These are phyloP conservation scores for Pulveroboletus ravenelii DNA, from an alignment of 768 basidiomycete genomes.

Conservation along the genomic window DNA sequence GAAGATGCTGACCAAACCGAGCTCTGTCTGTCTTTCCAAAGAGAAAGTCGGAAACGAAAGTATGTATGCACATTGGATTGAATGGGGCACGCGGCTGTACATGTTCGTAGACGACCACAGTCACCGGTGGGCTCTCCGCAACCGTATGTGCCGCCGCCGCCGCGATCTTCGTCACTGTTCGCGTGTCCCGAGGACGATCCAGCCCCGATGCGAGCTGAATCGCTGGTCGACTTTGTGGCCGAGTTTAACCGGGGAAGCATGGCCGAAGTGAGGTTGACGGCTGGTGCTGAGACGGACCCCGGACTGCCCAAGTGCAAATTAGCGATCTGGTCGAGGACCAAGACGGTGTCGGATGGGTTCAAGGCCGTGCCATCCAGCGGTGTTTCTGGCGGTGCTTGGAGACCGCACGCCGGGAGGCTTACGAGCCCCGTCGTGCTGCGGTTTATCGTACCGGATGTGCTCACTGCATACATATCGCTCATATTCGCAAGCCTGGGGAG, in stretches of 20 bases:
- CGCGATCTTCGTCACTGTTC: conserved; percentile 37
- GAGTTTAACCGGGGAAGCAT: conserved; percentile 44
- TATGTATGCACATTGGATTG: conserved; percentile 26
- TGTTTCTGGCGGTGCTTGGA: conserved; percentile 1
- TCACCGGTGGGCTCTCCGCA: conserved; percentile 57
- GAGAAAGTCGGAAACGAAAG: conserved; percentile 56
- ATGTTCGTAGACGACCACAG: conserved; percentile 39
- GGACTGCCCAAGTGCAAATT: conserved; percentile 34
- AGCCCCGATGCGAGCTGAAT: conserved; percentile 39
- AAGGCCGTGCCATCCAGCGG: neutral
- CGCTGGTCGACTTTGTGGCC: conserved; percentile 50
- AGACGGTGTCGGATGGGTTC: conserved; percentile 10
- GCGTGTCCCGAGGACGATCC: conserved; percentile 36
- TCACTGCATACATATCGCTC: conserved; percentile 59
- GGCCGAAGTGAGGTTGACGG: conserved; percentile 9
- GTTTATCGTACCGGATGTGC: conserved; percentile 58
- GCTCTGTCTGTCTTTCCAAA: conserved; percentile 41
- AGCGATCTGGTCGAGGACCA: conserved; percentile 50
- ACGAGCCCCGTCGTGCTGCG: conserved; percentile 42
- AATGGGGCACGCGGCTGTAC: neutral
- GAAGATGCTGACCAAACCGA: conserved; percentile 48
- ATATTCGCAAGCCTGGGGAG: conserved; percentile 34
- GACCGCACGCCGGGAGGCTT: conserved; percentile 9
- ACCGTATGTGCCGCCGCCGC: conserved; percentile 46
- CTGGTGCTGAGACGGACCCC: neutral